Percentiles rank a stretch among this genome's conserved stretches.
Conservation (phyloP, 2,329 filamentous ascomycete genomes). For the Xylariaceae sp. region DNA sequence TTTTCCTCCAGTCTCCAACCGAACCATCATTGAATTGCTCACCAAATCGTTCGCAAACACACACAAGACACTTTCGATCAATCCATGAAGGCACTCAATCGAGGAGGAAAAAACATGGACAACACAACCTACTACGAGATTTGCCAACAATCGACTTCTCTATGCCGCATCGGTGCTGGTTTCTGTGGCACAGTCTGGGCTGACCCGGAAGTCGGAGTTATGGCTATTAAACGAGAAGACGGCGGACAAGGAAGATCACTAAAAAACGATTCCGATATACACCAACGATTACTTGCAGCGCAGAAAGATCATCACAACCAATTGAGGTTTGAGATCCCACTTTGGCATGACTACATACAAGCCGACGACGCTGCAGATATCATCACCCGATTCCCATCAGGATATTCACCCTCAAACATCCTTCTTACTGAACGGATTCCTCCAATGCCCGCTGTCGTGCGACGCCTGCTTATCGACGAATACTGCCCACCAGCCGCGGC, state of each 20-base stretch:
- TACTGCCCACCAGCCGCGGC: constrained; percentile 13
- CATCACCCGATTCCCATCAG: constrained; percentile 18
- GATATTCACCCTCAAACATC: constrained; percentile 23
- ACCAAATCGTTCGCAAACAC: too few species aligned
- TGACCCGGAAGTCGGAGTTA: not conserved
- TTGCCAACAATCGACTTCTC: not conserved
- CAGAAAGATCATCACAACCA: not conserved
- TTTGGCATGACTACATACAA: constrained; percentile 9
- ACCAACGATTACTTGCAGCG: constrained; percentile 2
- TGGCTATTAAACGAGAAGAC: constrained; percentile 18
- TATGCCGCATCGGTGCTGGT: constrained; percentile 9
- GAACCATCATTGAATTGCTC: too few species aligned
- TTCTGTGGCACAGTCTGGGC: constrained; percentile 12
- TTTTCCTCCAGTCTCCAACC: too few species aligned
- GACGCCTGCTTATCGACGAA: constrained; percentile 17
- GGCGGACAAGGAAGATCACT: constrained; percentile 13
- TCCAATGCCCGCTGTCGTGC: constrained; percentile 13
- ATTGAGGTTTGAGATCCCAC: constrained; percentile 8
- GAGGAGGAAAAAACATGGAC: too few species aligned
- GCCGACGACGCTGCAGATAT: not conserved
- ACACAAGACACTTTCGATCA: too few species aligned
- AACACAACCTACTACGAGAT: not conserved
- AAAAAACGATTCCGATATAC: constrained; percentile 15
- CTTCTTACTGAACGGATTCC: constrained; percentile 30
- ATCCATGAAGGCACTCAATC: too few species aligned